A percentile compares a stretch with the other conserved stretches of the same genome.
Evolutionary conservation across 116 monocot genomes (phyloP).

Genomic region (Zostera marina): DNA sequence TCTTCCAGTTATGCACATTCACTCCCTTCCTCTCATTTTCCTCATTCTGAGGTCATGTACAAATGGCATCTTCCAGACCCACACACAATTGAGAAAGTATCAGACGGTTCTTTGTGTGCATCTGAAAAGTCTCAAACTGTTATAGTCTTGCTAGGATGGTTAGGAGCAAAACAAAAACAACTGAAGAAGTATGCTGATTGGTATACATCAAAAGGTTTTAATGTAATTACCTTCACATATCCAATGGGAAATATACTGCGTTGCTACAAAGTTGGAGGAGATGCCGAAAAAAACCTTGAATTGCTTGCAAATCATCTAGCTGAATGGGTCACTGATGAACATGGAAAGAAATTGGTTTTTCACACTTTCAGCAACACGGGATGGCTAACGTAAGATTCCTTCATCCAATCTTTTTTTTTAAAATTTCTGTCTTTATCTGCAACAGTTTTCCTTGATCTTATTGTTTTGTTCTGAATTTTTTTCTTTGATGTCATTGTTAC

Average conservation of each 20-base stretch:
- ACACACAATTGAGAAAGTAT: slow-evolving; percentile 1
- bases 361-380: slow-evolving; percentile 98
- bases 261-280: slow-evolving; percentile 60
- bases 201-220: slow-evolving; percentile 84
- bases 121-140: slow-evolving; percentile 41
- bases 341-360: slow-evolving; percentile 75
- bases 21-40: slow-evolving; percentile 8
- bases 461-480: neutral
- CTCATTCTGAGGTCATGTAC: slow-evolving; percentile 42
- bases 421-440: neutral
- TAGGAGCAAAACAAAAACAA: slow-evolving; percentile 90
- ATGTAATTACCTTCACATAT: slow-evolving; percentile 20
- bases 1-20: neutral
- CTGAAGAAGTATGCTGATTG: slow-evolving; percentile 84
- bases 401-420: neutral
- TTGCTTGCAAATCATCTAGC: slow-evolving; percentile 65
- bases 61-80: slow-evolving; percentile 78
- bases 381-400: slow-evolving; percentile 54
- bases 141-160: slow-evolving; percentile 88
- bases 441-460: neutral
- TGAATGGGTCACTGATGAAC: slow-evolving; percentile 64
- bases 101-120: neutral
- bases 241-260: slow-evolving; percentile 64
- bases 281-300: slow-evolving; percentile 49
- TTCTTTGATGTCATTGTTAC: neutral